Evolutionary conservation across 2,329 filamentous ascomycete species (phyloP), one percentile per base, ranked within the genome.

Genomic region (Rhynchosporium agropyri): DNA sequence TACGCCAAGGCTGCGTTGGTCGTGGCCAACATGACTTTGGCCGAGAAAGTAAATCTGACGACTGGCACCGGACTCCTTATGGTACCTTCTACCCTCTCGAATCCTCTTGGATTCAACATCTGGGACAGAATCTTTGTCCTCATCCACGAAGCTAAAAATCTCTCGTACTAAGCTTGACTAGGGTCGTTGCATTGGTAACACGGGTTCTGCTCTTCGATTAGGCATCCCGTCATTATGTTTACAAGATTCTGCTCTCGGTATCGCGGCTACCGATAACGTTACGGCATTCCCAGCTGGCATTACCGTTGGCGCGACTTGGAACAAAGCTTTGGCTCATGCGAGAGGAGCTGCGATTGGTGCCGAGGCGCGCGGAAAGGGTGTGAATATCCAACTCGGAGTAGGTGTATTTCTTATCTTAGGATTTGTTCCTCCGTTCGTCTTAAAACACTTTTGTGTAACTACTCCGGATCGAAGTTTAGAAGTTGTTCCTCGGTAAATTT

Each of bases 201-300:
- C 89, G 0, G 89, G 90, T 10, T 90, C 88, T 63, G 89, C 87
- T 1, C 74, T 79, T 15, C 83, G 90, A 6, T 81, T 93, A 15
- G 89, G 89, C 1, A 88, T 94, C 65, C 88, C 89, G 1, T 84
- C 87, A 67, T 80, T 92, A 5, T 91, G 88, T 70, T 78, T 91
- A 3, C 87, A 91, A 67, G 90, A 93, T 73, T 86, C 85, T 0
- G 88, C 89, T 1, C 79, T 89, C 40, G 90, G 91, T 1, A 80
- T 95, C 13, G 84, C 89, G 33, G 84, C 84, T n/a, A 85, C 89
- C 0, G 89, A 92, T 67, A 86, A 90, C 64, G 85, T 88, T 58
- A 92, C 89, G 0, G 89, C 86, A 0, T 95, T 94, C 69, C 90
- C 91, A 0, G 83, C 89, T 8, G 90, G 90, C n/a, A 90, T 94